Base-by-base conservation (phyloP, 169 alveolate species). In the Babesia ovata region DNA sequence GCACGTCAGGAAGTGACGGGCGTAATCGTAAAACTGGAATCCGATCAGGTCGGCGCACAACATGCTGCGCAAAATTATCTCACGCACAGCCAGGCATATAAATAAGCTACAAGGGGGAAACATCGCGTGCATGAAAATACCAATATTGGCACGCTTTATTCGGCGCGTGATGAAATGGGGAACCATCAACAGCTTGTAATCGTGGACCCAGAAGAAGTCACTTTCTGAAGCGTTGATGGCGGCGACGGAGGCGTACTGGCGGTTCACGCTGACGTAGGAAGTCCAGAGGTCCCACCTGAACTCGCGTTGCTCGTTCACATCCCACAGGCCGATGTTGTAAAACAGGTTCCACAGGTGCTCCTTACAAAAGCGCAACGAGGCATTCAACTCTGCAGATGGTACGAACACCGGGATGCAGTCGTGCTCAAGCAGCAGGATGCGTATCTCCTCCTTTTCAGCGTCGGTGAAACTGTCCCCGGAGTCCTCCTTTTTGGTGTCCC, bases 21-120 rank as follows among this genome's bases (percentile, higher is more conserved):
- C 96, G 77, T 95, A 96, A 71, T 95, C 98, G 81, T 93, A 97
- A 45, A 91, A 84, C 76, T 96, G 99, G 81, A 95, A 96, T 0
- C 98, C 99, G 17, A 97, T 91, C 70, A 96, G 67, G 84, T 95
- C 96, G 70, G 98, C 96, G 71, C 95, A 87, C 45, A 97, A 90
- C 91, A 95, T 82, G 52, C 98, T 93, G 49, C 96, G 89, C n/a
- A 97, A 70, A 8, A 96, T 70, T 62, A 95, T 97, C 56, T 92
- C 96, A 61, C 98, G 78, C 70, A 90, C 95, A 6, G 98, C 96
- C 52, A 94, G 86, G 52, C 94, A 91, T 58, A 95, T 79, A 70
- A 90, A 96, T 24, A 96, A 74, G 63, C 94, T 98, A 67, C 81
- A 75, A 4, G 97, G 90, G 19, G 99, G 99, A 77, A 97, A 96